A percentile compares a stretch with the other conserved stretches of the same genome.
phyloP scores from a whole-genome alignment of 2,329 filamentous ascomycete species.

The Aspergillus jensenii region DNA sequence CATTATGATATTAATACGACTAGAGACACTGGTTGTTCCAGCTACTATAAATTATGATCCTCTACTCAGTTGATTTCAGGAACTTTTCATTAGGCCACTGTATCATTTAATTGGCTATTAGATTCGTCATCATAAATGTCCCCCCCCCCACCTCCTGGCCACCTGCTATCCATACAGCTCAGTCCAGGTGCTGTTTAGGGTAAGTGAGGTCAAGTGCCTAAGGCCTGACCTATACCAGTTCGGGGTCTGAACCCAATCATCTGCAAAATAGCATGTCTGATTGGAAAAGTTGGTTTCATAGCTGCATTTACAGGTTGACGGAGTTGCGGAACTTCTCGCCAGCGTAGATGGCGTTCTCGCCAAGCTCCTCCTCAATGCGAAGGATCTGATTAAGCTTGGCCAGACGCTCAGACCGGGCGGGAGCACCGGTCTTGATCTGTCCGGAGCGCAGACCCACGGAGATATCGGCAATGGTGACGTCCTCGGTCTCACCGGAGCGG shows the following conservation, averaged over 20 bases:
- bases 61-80: background rate
- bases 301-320: constrained; percentile 72
- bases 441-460: constrained; percentile 94
- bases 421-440: constrained; percentile 99
- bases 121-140: constrained; percentile 28
- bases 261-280: background rate
- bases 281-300: constrained; percentile 3
- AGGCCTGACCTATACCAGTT: constrained; percentile 7
- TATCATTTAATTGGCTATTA: constrained; percentile 20
- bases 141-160: constrained; percentile 2
- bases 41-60: background rate
- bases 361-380: constrained; percentile 98
- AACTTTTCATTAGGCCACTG: constrained; percentile 26
- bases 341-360: constrained; percentile 85
- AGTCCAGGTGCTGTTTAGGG: background rate
- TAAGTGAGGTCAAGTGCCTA: constrained; percentile 7
- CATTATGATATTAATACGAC: background rate
- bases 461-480: constrained; percentile 98
- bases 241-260: constrained; percentile 10
- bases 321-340: constrained; percentile 88
- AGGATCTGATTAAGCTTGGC: constrained; percentile 99
- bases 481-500: constrained; percentile 98
- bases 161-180: constrained; percentile 9
- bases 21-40: background rate
- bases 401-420: constrained; percentile 93